phyloP scores from a whole-genome alignment of 148 eudicot genomes.

The Fagopyrum homotropicum region DNA sequence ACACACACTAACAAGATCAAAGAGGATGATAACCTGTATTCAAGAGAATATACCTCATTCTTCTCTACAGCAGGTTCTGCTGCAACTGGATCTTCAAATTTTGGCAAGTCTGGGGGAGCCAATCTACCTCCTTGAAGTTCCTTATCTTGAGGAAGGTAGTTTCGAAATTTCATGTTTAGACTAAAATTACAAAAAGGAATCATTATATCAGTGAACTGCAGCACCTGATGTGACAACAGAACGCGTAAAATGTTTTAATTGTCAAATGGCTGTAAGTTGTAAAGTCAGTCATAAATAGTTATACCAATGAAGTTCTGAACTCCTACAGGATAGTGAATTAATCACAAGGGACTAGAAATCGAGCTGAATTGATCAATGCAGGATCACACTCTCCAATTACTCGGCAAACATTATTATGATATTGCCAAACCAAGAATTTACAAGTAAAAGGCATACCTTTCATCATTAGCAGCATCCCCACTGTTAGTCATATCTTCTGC shows the following conservation, averaged over 20 bases:
- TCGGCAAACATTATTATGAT: not conserved
- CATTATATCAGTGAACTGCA: not conserved
- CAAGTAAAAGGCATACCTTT: slow-evolving; percentile 28
- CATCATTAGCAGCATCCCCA: slow-evolving; percentile 24
- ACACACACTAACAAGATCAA: not conserved
- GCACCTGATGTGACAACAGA: not conserved
- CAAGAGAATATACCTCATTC: slow-evolving; percentile 56
- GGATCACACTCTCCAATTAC: not conserved
- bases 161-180: slow-evolving; percentile 75
- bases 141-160: slow-evolving; percentile 97
- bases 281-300: not conserved
- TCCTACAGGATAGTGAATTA: not conserved
- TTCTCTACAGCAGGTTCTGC: slow-evolving; percentile 54
- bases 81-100: slow-evolving; percentile 88
- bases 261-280: not conserved
- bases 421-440: not conserved
- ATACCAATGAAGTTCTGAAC: not conserved
- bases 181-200: slow-evolving; percentile 27
- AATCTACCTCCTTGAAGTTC: slow-evolving; percentile 92
- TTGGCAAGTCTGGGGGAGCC: slow-evolving; percentile 75
- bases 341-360: not conserved
- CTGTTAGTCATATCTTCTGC: slow-evolving; percentile 17
- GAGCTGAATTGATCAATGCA: not conserved
- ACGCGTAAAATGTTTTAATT: not conserved
- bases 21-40: not conserved